Evolutionary conservation across 2,329 filamentous ascomycete genomes (phyloP).

Genomic region (Ophiostoma sp.): DNA sequence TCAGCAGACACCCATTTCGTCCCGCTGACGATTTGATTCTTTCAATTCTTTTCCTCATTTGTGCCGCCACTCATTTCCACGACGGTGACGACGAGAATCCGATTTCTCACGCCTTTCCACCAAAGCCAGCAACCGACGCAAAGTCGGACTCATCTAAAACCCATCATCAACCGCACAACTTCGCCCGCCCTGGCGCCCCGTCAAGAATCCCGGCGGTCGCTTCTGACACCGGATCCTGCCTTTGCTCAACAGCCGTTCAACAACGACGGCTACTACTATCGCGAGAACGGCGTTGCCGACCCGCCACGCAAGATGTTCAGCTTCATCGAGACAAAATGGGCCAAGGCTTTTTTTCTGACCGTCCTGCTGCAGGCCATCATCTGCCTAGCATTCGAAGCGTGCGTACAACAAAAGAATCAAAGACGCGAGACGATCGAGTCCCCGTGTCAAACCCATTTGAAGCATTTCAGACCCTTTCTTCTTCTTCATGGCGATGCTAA

Average conservation of each 20-base stretch:
- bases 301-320: conserved; percentile 59
- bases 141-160: background rate
- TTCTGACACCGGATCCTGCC: conserved; percentile 43
- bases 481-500: background rate
- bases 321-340: conserved; percentile 81
- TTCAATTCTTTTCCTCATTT: background rate
- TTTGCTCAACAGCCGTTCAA: conserved; percentile 36
- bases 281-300: conserved; percentile 35
- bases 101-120: conserved; percentile 1
- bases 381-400: conserved; percentile 84
- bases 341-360: conserved; percentile 77
- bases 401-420: conserved; percentile 40
- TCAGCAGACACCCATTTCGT: background rate
- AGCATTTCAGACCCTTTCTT: background rate
- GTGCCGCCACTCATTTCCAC: background rate
- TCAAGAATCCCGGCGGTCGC: conserved; percentile 48
- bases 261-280: conserved; percentile 39
- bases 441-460: background rate
- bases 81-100: background rate
- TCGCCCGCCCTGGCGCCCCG: conserved; percentile 49
- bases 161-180: conserved; percentile 29
- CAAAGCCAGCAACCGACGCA: background rate
- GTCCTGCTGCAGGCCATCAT: conserved; percentile 75
- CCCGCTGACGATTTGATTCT: background rate
- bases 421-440: background rate